Percentiles rank a stretch among this genome's conserved stretches.
phyloP scores from a whole-genome alignment of 345 rosid species.

The Physaria fendleri region DNA sequence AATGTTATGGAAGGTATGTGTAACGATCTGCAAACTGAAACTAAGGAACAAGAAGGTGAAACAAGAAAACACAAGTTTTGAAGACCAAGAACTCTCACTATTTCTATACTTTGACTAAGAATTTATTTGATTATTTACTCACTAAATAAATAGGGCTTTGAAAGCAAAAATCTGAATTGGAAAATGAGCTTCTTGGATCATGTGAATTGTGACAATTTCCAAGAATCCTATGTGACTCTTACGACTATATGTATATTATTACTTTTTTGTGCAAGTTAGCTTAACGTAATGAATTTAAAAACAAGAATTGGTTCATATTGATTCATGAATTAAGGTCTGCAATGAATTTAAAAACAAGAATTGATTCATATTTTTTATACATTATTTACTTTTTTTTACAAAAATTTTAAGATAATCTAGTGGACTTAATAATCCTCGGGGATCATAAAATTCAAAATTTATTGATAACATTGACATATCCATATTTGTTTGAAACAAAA shows the following conservation, averaged over 20 bases:
- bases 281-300: too few relatives aligned
- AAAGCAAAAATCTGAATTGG: constrained; percentile 28
- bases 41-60: constrained; percentile 2
- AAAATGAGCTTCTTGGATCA: constrained; percentile 31
- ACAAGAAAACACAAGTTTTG: constrained; percentile 20
- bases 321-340: too few relatives aligned
- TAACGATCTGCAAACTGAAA: neutral
- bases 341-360: too few relatives aligned
- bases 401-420: too few relatives aligned
- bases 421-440: too few relatives aligned
- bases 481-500: too few relatives aligned
- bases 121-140: neutral
- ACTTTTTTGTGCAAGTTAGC: too few relatives aligned
- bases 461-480: too few relatives aligned
- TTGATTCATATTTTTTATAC: too few relatives aligned
- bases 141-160: constrained; percentile 1
- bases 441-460: too few relatives aligned
- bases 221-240: constrained; percentile 14
- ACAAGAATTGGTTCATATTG: too few relatives aligned
- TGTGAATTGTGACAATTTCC: constrained; percentile 20
- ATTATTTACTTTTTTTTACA: too few relatives aligned
- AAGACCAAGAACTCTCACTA: constrained; percentile 11
- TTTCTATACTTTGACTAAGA: constrained; percentile 13
- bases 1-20: constrained; percentile 6
- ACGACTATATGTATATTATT: neutral